A percentile compares a stretch with the other conserved stretches of the same genome.
Evolutionary conservation across 2,329 filamentous ascomycete species (phyloP).

Genomic region (Arthrobotrys iridis): DNA sequence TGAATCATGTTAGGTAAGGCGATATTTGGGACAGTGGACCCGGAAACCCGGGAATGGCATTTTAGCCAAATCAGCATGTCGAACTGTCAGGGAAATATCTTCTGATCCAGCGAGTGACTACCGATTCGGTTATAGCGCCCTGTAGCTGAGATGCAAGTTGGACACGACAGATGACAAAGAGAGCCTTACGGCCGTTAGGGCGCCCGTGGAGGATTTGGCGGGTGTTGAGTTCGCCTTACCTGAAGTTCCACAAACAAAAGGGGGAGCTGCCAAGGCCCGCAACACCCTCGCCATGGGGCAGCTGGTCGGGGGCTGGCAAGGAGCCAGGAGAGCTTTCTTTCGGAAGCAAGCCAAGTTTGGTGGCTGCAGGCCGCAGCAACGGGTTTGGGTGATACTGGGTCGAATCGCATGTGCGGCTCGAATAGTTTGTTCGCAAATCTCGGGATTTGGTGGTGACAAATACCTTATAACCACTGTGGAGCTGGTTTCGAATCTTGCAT

Average conservation of each 20-base stretch:
- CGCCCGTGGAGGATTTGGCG: slow-evolving; percentile 5
- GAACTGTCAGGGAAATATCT: slow-evolving; percentile 27
- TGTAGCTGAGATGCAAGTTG: slow-evolving; percentile 39
- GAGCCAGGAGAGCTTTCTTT: slow-evolving; percentile 2
- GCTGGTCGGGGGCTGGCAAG: background rate
- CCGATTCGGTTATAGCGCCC: slow-evolving; percentile 41
- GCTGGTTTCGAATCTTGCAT: slow-evolving; percentile 19
- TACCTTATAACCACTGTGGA: slow-evolving; percentile 47
- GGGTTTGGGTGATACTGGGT: slow-evolving; percentile 9
- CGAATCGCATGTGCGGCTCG: slow-evolving; percentile 50
- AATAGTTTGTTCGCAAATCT: slow-evolving; percentile 27
- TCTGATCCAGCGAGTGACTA: slow-evolving; percentile 24
- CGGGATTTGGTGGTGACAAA: slow-evolving; percentile 52
- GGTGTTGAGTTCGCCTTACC: slow-evolving; percentile 54
- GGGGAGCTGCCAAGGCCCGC: slow-evolving; percentile 33
- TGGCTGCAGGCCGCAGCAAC: slow-evolving; percentile 29
- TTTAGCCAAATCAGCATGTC: slow-evolving; percentile 11
- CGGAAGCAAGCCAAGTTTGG: slow-evolving; percentile 39
- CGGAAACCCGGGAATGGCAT: slow-evolving; percentile 31
- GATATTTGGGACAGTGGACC: slow-evolving; percentile 22
- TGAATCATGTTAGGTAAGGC: slow-evolving; percentile 15
- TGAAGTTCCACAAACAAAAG: slow-evolving; percentile 37
- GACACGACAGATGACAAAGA: slow-evolving; percentile 7
- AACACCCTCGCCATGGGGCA: slow-evolving; percentile 35
- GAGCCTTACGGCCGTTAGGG: slow-evolving; percentile 30